Evolutionary conservation across 2,329 filamentous ascomycete species (phyloP), one percentile per base, ranked within the genome.

Genomic region (Fusarium papillatum): DNA sequence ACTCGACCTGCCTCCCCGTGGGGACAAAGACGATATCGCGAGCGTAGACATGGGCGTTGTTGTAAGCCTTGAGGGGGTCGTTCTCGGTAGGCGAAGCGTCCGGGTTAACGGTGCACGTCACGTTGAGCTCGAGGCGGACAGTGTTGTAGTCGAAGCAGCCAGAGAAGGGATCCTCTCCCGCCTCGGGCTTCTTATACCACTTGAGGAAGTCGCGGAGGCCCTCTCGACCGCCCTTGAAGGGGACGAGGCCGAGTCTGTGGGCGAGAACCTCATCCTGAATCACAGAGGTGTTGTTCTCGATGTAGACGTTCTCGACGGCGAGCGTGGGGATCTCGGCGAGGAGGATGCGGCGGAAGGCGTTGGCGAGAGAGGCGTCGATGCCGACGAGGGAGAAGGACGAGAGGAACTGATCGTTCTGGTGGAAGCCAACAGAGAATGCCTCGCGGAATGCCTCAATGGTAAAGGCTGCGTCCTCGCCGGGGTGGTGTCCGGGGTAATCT

Each of bases 241-340:
- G 97, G 66, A 99, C 94, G 57, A 99, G 91, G 70, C 97, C 97
- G 38, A 99, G 89, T 55, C 97, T 91, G 83, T 97, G 95, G 19
- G 96, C 93, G 64, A 99, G 92, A 7, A 99, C 96, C 87, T 99
- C 97, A 83, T 99, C 97, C 84, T 98, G 96, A 81, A 99, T 97
- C 41, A 99, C 95, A 7, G 95, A 98, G 63, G 96, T 98, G 88
- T 99, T 99, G 88, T 98, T 97, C 83, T 95, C 91, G 76, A 98
- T 93, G 86, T 94, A 99, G 82, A 98, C 95, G 74, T 92, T 93
- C 88, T 99, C 97, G 81, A 99, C 96, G 78, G 97, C 97, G 57
- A 99, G 90, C 3, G 95, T 97, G 22, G 96, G 95, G 65, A 99
- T 94, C 87, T 99, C 97, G 78, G 96, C 91, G 84, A 99, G 94